phyloP scores from a whole-genome alignment of 2,329 filamentous ascomycete species.

The Cladosporium phlei region DNA sequence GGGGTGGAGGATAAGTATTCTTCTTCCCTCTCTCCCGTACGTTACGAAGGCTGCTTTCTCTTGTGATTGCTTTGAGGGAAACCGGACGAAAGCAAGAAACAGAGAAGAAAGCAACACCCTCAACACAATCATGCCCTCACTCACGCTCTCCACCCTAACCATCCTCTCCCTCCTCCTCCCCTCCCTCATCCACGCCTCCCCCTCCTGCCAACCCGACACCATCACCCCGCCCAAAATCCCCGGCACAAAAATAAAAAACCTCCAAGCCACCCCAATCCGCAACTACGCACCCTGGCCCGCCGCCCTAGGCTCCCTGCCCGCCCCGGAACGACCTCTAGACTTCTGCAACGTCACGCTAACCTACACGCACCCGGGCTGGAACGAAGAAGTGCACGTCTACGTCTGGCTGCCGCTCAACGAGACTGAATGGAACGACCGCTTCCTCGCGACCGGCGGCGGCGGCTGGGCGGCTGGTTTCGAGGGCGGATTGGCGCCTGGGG shows the following conservation, averaged over 20 bases:
- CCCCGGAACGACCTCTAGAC: constrained; percentile 9
- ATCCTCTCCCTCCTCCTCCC: neutral
- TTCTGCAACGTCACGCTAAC: constrained; percentile 37
- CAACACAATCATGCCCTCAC: neutral
- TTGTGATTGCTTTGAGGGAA: no score
- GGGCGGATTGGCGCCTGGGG: constrained; percentile 35
- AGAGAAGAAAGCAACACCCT: no score
- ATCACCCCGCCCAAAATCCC: neutral
- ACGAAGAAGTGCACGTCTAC: constrained; percentile 32
- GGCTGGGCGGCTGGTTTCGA: constrained; percentile 37
- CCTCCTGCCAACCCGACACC: neutral
- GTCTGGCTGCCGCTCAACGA: constrained; percentile 30
- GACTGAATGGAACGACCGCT: constrained; percentile 19
- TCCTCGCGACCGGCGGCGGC: constrained; percentile 38
- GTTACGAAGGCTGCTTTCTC: no score
- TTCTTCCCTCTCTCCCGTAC: no score
- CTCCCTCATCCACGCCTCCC: neutral
- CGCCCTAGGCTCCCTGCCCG: neutral
- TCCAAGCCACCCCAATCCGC: neutral
- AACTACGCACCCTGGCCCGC: constrained; percentile 2
- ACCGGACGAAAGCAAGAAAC: no score
- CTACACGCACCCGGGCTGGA: constrained; percentile 35
- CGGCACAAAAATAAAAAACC: neutral
- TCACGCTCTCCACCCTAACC: neutral
- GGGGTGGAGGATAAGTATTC: no score